A percentile compares a stretch with the other conserved stretches of the same genome.
phyloP scores from a whole-genome alignment of 2,329 filamentous ascomycete genomes.

The Bipolaris gigantea region DNA sequence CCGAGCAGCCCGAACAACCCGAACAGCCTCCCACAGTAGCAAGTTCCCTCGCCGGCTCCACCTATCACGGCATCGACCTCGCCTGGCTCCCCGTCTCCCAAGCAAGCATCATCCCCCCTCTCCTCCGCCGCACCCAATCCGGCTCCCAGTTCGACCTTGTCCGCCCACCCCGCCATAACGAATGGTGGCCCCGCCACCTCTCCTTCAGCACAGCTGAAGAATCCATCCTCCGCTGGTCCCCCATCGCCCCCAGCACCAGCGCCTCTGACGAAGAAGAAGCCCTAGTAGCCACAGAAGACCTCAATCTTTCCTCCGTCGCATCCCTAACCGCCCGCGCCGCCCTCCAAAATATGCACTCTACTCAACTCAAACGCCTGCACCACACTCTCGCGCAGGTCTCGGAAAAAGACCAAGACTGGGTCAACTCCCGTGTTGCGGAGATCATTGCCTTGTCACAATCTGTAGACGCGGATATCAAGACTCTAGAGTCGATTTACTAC shows the following conservation, averaged over 20 bases:
- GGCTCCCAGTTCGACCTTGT: conserved; percentile 43
- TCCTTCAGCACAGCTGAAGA: conserved; percentile 78
- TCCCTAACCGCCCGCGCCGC: conserved; percentile 37
- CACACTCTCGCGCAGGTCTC: conserved; percentile 60
- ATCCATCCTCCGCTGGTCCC: conserved; percentile 66
- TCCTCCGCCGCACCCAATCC: conserved; percentile 66
- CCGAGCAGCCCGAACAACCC: conserved; percentile 35
- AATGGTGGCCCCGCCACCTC: conserved; percentile 69
- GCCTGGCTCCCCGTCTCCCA: conserved; percentile 49
- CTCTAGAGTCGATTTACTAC: conserved; percentile 71
- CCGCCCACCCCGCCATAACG: conserved; percentile 54
- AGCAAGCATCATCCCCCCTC: conserved; percentile 52
- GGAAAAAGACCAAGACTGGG: conserved; percentile 62
- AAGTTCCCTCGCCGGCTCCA: conserved; percentile 61
- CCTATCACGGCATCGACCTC: conserved; percentile 62
- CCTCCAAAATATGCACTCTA: conserved; percentile 47
- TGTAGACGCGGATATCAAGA: conserved; percentile 60
- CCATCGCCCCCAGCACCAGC: conserved; percentile 21
- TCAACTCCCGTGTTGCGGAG: conserved; percentile 57
- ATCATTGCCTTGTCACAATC: conserved; percentile 64
- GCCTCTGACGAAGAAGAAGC: conserved; percentile 20
- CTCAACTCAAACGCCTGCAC: conserved; percentile 66
- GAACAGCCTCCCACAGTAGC: conserved; percentile 49
- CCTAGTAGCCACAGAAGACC: conserved; percentile 29
- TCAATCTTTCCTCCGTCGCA: conserved; percentile 31